These are phyloP conservation scores for Suhomyces sp. DNA, from an alignment of 805 yeast genomes.

Conservation along the genomic window DNA sequence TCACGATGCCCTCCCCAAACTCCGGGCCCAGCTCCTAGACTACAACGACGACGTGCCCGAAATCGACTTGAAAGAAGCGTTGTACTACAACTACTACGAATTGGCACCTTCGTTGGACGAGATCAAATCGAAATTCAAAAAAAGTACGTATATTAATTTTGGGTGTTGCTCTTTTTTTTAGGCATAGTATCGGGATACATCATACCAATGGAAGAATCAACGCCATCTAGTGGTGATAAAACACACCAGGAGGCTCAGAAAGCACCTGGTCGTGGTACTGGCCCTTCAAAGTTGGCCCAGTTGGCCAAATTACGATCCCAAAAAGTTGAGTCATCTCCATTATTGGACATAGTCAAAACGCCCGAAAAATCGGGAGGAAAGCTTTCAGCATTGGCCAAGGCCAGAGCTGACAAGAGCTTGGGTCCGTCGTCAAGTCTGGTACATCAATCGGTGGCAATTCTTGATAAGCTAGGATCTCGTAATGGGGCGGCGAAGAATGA, in stretches of 20 bases:
- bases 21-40: constrained; percentile 36
- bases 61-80: constrained; percentile 51
- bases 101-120: constrained; percentile 52
- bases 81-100: constrained; percentile 61
- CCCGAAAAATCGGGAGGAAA: constrained; percentile 19
- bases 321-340: constrained; percentile 5
- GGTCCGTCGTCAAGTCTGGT: not conserved
- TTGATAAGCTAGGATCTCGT: constrained; percentile 11
- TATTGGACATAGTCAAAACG: not conserved
- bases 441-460: constrained; percentile 17
- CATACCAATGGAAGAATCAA: constrained; percentile 1
- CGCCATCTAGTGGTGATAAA: not conserved
- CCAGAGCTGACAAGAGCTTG: constrained; percentile 24
- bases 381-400: constrained; percentile 49
- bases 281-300: constrained; percentile 23
- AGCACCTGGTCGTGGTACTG: too few relatives aligned
- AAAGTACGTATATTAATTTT: constrained; percentile 45
- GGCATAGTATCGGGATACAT: not conserved
- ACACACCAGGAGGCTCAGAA: too few relatives aligned
- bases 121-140: constrained; percentile 34
- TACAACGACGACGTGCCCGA: constrained; percentile 49
- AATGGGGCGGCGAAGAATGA: not conserved
- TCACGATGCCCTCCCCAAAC: constrained; percentile 41
- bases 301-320: constrained; percentile 23
- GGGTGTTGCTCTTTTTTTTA: not conserved